Conservation (phyloP, 352 stramenopile genomes). For the Phytopythium chamaehyphon region DNA sequence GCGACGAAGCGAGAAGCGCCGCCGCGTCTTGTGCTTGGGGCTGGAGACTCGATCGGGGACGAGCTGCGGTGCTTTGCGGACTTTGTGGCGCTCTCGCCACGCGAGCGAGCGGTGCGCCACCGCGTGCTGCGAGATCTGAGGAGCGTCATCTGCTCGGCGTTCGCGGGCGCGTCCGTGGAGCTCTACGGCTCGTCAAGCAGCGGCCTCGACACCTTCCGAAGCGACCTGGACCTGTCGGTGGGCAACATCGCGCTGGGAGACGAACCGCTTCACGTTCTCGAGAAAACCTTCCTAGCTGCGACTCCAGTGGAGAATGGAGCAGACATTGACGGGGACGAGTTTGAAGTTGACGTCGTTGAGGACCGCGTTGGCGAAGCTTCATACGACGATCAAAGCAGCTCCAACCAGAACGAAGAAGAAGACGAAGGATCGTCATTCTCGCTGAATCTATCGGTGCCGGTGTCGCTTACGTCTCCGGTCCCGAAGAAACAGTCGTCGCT, state of each 20-base stretch:
- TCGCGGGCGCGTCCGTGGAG: conserved; percentile 39
- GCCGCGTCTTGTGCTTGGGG: conserved; percentile 6
- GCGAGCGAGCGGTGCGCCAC: conserved; percentile 34
- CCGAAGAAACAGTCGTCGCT: neutral
- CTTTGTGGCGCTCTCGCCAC: conserved; percentile 36
- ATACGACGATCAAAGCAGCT: conserved; percentile 11
- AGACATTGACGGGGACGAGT: conserved; percentile 3
- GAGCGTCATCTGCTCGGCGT: conserved; percentile 32
- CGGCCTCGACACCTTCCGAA: conserved; percentile 68
- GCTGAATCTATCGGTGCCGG: conserved; percentile 47
- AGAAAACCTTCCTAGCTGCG: neutral
- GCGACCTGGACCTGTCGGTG: conserved; percentile 70
- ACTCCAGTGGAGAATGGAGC: conserved; percentile 5
- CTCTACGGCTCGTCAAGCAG: conserved; percentile 73
- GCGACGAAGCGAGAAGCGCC: neutral
- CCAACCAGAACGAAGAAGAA: conserved; percentile 14
- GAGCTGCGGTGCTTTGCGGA: conserved; percentile 44
- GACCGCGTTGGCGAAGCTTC: conserved; percentile 1
- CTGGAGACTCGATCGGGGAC: conserved; percentile 21
- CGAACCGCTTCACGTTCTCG: neutral
- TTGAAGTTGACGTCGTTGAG: conserved; percentile 4
- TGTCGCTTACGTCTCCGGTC: neutral
- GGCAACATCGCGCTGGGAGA: conserved; percentile 33
- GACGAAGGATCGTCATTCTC: conserved; percentile 53
- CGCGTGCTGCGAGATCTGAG: conserved; percentile 43